Base-by-base conservation (phyloP, 352 stramenopile species). In the Ophiocytium majus region DNA sequence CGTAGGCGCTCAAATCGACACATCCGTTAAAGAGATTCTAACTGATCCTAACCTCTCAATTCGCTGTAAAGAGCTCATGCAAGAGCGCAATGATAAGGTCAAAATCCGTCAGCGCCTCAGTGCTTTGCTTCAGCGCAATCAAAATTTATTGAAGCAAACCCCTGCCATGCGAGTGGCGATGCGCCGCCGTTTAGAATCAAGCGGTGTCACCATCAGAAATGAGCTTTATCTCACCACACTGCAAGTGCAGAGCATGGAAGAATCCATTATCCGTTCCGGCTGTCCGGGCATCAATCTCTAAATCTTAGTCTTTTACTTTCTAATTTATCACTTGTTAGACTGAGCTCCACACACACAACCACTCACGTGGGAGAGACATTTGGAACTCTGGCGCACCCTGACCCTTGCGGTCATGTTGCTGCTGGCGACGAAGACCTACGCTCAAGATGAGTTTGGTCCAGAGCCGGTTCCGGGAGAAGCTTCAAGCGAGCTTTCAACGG, bases 41-140 rank as follows among this genome's bases (percentile, higher is more conserved):
- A 71, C 57, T 28, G 28, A 71, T 23, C 57, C 57, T 23, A 23
- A 23, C 57, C 57, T 71, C 57, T 23, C 19, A 23, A 23, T 71
- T 71, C 57, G 57, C 57, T 71, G 57, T 71, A 71, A 71, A 71
- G 57, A 71, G 57, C 57, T 71, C 28, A 23, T 71, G 57, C 23
- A 71, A 71, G 57, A 71, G 57, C 57, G 57, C 28, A 28, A 71
- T 28, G 57, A 23, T 71, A 71, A 71, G 28, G 57, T 71, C 57
- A 23, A 28, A 23, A 23, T 23, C 28, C 57, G 28, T 23, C 57
- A 71, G 57, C 19, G 57, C 57, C 57, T 71, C 28, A 23, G 28
- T 23, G 57, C 19, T 23, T 28, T 71, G 19, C 57, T 71, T 28
- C 57, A 71, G 57, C 57, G 57, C 23, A 71, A 71, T 28, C 57